Conservation (phyloP, 345 rosid species). For the Populus pruinosa region DNA sequence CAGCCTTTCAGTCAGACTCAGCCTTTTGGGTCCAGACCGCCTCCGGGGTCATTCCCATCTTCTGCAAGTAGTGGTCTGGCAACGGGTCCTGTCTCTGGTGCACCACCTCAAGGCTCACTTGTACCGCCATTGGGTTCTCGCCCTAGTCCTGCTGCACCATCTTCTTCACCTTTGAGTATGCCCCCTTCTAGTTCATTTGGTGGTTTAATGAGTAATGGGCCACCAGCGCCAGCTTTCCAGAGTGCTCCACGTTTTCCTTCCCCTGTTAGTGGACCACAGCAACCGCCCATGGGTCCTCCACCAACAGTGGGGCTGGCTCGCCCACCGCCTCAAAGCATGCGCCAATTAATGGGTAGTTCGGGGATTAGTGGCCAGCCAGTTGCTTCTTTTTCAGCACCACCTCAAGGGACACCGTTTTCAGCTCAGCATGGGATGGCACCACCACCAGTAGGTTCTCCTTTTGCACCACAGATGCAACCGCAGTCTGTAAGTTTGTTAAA, state of each 20-base stretch:
- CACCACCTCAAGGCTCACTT: conserved; percentile 28
- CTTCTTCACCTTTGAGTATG: conserved; percentile 1
- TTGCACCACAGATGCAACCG: conserved; percentile 55
- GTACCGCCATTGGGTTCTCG: conserved; percentile 43
- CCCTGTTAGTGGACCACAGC: conserved; percentile 13
- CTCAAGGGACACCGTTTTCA: conserved; percentile 46
- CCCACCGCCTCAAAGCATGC: conserved; percentile 44
- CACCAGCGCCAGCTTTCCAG: conserved; percentile 25
- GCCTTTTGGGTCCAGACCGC: conserved; percentile 59
- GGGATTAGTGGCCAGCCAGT: conserved; percentile 31
- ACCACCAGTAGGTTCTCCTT: conserved; percentile 52
- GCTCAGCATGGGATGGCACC: conserved; percentile 44
- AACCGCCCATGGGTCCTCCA: conserved; percentile 21
- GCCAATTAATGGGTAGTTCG: conserved; percentile 39
- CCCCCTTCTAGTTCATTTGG: conserved; percentile 12
- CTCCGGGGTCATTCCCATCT: conserved; percentile 45
- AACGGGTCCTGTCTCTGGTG: conserved; percentile 18
- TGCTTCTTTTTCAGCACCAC: conserved; percentile 45
- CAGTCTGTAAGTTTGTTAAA: conserved; percentile 36
- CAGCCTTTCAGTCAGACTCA: conserved; percentile 44
- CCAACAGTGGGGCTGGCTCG: conserved; percentile 10
- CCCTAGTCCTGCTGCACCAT: conserved; percentile 28
- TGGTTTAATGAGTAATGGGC: conserved; percentile 28
- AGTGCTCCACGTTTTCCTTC: conserved; percentile 23
- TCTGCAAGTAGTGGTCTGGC: conserved; percentile 28